Percentiles rank a stretch among this genome's conserved stretches.
These are phyloP conservation scores for Auricularia cornea DNA, from an alignment of 768 basidiomycete species.

Conservation along the genomic window DNA sequence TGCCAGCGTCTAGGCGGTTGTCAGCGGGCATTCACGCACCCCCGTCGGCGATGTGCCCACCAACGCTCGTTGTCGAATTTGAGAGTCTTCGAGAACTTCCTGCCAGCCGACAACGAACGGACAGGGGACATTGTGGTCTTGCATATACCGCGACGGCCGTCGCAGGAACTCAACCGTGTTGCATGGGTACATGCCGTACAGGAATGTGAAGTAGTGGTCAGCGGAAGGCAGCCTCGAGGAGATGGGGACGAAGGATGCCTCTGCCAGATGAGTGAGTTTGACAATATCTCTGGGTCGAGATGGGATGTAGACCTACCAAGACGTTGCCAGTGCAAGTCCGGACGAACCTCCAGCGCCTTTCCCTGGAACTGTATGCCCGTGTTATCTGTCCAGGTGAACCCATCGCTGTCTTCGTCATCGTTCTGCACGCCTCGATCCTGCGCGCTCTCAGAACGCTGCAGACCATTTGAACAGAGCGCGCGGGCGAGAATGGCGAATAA, in stretches of 20 bases:
- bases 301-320: constrained; percentile 24
- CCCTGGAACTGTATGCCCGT: constrained; percentile 2
- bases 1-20: constrained; percentile 46
- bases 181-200: constrained; percentile 89
- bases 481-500: constrained; percentile 62
- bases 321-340: constrained; percentile 59
- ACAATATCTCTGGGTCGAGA: too few relatives aligned
- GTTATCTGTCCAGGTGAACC: constrained; percentile 3
- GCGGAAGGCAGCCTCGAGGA: constrained; percentile 51
- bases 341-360: constrained; percentile 29
- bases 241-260: constrained; percentile 47
- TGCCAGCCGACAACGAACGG: constrained; percentile 69
- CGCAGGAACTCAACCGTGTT: constrained; percentile 77
- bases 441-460: constrained; percentile 28
- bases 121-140: constrained; percentile 38
- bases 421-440: constrained; percentile 26
- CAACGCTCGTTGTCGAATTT: constrained; percentile 66
- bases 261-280: constrained; percentile 19
- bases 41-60: constrained; percentile 28
- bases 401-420: constrained; percentile 27
- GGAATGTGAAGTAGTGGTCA: constrained; percentile 59
- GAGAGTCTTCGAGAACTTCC: constrained; percentile 54
- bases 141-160: constrained; percentile 56
- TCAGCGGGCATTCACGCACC: not conserved
- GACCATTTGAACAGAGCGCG: constrained; percentile 66